Conservation (phyloP, 2,329 filamentous ascomycete genomes). For the Arthroderma sp. region DNA sequence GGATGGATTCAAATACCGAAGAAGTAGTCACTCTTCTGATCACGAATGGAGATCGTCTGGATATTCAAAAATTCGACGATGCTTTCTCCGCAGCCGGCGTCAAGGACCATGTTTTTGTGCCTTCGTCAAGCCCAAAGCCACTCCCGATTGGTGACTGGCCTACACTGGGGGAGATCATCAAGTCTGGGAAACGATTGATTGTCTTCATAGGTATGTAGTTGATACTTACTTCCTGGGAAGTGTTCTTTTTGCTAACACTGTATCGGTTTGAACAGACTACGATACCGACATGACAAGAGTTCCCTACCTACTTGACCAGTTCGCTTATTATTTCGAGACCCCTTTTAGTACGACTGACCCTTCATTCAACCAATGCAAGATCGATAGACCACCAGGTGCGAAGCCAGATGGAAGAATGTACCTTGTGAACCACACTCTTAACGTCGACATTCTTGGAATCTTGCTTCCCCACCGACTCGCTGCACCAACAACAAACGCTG, state of each 20-base stretch:
- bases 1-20: slow-evolving; percentile 44
- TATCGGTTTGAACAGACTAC: slow-evolving; percentile 20
- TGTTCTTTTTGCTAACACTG: neutral
- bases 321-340: slow-evolving; percentile 36
- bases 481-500: slow-evolving; percentile 31
- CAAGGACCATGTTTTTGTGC: slow-evolving; percentile 25
- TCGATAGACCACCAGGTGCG: slow-evolving; percentile 30
- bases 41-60: slow-evolving; percentile 43
- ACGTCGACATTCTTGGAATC: slow-evolving; percentile 29
- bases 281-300: slow-evolving; percentile 25
- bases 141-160: slow-evolving; percentile 30
- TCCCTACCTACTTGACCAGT: slow-evolving; percentile 32
- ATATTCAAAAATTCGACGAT: slow-evolving; percentile 20
- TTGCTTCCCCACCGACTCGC: slow-evolving; percentile 29
- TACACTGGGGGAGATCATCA: slow-evolving; percentile 29
- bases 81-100: slow-evolving; percentile 22
- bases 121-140: slow-evolving; percentile 16
- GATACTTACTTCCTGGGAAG: neutral
- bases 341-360: slow-evolving; percentile 30
- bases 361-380: slow-evolving; percentile 29
- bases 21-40: slow-evolving; percentile 52
- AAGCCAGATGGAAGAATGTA: slow-evolving; percentile 31
- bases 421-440: slow-evolving; percentile 37
- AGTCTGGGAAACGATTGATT: slow-evolving; percentile 28
- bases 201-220: slow-evolving; percentile 27